phyloP scores from a whole-genome alignment of 768 basidiomycete genomes.

The Boletus sensibilis region DNA sequence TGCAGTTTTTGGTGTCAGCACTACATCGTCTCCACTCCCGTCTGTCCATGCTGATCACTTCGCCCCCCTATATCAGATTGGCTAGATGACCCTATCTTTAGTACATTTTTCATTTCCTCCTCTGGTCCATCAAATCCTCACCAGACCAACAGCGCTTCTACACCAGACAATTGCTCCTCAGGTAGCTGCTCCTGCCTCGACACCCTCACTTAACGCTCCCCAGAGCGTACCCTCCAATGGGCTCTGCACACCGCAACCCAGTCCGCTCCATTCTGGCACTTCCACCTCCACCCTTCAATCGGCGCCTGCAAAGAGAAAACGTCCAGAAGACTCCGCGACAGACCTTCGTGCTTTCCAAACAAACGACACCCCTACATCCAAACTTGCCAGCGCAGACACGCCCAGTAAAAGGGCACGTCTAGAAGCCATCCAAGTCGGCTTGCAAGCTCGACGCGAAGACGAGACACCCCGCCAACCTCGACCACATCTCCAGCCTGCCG shows the following conservation, averaged over 20 bases:
- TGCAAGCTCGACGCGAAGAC: constrained; percentile 1
- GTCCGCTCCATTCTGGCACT: neutral
- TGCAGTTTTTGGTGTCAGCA: constrained; percentile 40
- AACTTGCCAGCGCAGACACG: neutral
- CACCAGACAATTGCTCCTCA: neutral
- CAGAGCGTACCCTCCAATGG: neutral
- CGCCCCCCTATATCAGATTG: constrained; percentile 28
- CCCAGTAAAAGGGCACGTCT: constrained; percentile 5
- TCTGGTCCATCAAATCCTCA: neutral
- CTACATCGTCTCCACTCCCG: neutral
- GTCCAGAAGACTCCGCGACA: neutral
- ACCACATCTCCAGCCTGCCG: neutral
- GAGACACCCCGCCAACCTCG: neutral
- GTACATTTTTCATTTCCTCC: neutral
- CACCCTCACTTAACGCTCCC: neutral
- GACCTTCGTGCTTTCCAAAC: neutral
- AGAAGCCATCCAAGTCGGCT: constrained; percentile 11
- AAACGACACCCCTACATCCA: neutral
- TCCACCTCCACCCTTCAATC: neutral
- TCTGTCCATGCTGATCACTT: neutral
- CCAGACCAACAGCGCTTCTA: neutral
- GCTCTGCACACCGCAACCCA: constrained; percentile 1
- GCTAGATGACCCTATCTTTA: constrained; percentile 28
- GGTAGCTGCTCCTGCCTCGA: neutral
- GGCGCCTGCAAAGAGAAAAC: constrained; percentile 7